These are phyloP conservation scores for Spirogloea muscicola DNA, from an alignment of 139 green algal genomes.

Conservation along the genomic window DNA sequence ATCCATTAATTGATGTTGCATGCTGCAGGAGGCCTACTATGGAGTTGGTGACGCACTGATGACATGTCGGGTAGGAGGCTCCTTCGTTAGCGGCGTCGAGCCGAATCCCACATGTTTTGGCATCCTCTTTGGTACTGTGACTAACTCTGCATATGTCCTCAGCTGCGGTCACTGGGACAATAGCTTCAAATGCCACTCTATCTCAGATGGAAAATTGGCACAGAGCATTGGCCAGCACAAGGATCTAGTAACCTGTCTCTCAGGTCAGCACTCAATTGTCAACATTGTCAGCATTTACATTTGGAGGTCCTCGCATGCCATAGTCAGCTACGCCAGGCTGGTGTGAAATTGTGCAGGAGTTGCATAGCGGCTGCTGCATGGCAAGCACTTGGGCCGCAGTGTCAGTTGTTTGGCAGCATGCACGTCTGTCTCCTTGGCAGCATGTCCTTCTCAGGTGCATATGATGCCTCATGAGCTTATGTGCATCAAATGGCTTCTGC, in stretches of 20 bases:
- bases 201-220: slow-evolving; percentile 34
- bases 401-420: neutral
- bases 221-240: slow-evolving; percentile 59
- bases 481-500: neutral
- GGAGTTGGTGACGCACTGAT: slow-evolving; percentile 4
- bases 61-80: neutral
- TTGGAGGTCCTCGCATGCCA: neutral
- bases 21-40: slow-evolving; percentile 19
- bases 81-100: neutral
- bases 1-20: neutral
- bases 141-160: slow-evolving; percentile 9
- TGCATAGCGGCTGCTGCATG: too few species aligned
- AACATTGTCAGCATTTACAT: neutral
- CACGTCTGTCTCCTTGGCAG: neutral
- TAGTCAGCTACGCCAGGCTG: too few species aligned
- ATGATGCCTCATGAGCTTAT: neutral
- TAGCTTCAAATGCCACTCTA: slow-evolving; percentile 23
- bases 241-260: slow-evolving; percentile 63
- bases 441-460: neutral
- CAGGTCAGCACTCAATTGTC: neutral
- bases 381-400: neutral
- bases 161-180: slow-evolving; percentile 39
- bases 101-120: neutral
- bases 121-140: neutral
- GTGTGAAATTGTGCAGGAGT: too few species aligned